phyloP scores from a whole-genome alignment of 169 alveolate genomes.

The Eimeria tenella region DNA sequence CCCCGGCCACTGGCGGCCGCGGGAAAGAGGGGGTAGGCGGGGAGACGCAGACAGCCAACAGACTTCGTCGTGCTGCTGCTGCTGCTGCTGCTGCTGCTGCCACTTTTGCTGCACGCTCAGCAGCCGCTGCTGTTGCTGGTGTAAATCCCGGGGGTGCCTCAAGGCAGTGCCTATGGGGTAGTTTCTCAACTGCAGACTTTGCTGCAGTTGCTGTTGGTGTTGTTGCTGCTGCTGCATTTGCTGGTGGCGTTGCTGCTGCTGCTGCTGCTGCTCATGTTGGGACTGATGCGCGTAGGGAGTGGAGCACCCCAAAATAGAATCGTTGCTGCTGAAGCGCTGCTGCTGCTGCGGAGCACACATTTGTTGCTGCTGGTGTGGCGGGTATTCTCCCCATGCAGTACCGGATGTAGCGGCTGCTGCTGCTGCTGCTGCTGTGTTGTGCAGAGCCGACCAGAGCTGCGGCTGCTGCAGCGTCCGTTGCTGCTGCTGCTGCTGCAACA shows the following conservation, averaged over 20 bases:
- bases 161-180: neutral
- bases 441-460: neutral
- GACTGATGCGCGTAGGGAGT: neutral
- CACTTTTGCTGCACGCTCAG: neutral
- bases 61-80: neutral
- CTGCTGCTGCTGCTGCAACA: slow-evolving; percentile 31
- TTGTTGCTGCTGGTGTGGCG: slow-evolving; percentile 10
- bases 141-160: neutral
- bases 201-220: slow-evolving; percentile 32
- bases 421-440: neutral
- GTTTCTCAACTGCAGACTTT: neutral
- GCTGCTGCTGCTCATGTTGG: neutral
- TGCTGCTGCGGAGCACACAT: neutral
- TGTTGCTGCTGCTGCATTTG: neutral
- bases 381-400: slow-evolving; percentile 17
- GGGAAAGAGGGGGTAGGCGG: slow-evolving; percentile 11
- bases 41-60: slow-evolving; percentile 19
- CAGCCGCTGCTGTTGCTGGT: neutral
- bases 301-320: neutral
- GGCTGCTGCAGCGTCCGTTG: slow-evolving; percentile 16
- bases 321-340: slow-evolving; percentile 44
- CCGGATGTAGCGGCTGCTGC: neutral
- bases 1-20: neutral
- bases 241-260: neutral
- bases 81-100: slow-evolving; percentile 15